Percentiles rank a stretch among this genome's conserved stretches.
These are phyloP conservation scores for Neobulgaria alba DNA, from an alignment of 2,329 filamentous ascomycete genomes.

Conservation along the genomic window DNA sequence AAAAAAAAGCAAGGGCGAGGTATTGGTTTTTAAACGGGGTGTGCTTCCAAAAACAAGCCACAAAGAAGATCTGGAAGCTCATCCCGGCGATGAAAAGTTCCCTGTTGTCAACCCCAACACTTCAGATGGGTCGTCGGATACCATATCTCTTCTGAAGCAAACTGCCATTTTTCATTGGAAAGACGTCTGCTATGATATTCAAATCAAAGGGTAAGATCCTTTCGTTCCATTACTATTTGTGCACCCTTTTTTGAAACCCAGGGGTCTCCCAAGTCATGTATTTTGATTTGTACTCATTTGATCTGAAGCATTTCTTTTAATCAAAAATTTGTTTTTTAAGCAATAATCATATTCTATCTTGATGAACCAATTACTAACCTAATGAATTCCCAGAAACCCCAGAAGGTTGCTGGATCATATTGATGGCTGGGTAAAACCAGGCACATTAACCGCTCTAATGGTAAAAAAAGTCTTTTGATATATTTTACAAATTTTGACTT, in stretches of 20 bases:
- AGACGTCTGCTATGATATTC: conserved; percentile 59
- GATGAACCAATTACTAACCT: neutral
- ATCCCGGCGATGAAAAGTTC: conserved; percentile 38
- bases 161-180: conserved; percentile 11
- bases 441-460: conserved; percentile 59
- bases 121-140: neutral
- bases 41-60: neutral
- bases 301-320: too few relatives aligned
- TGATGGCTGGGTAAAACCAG: conserved; percentile 67
- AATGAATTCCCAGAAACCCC: neutral
- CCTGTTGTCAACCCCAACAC: neutral
- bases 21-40: neutral
- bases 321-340: too few relatives aligned
- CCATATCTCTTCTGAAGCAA: neutral
- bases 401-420: conserved; percentile 49
- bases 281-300: too few relatives aligned
- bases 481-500: neutral
- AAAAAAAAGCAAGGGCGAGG: neutral
- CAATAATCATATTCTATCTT: too few relatives aligned
- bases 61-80: neutral
- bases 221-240: too few relatives aligned
- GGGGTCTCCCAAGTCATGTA: too few relatives aligned
- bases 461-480: neutral
- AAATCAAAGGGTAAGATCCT: conserved; percentile 47
- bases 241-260: too few relatives aligned